Base-by-base conservation (phyloP, 306 rosid species). In the Begonia loranthoides region DNA sequence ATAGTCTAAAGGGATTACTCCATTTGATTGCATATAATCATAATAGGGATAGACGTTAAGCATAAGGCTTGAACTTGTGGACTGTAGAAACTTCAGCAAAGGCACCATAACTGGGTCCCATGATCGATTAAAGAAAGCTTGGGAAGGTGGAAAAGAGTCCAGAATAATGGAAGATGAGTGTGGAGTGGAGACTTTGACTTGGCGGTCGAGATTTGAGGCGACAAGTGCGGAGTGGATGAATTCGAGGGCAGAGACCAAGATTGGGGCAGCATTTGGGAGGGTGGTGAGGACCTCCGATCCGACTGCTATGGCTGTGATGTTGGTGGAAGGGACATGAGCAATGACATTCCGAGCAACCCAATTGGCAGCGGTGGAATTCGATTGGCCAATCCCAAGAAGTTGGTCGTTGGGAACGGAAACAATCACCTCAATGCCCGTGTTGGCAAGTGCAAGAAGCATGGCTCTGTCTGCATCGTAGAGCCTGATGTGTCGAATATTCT, bases 61-160 rank as follows among this genome's bases (percentile, higher is more conserved):
- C 96, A 88, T 88, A 41, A 88, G 75, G 65, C 69, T 71, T 11
- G 96, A 88, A 40, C 79, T 81, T 6, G 94, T 78, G 17, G 96
- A 81, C 58, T 81, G 94, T 72, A 88, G 67, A 65, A 88, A 79
- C 21, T 81, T 70, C 41, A 88, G 93, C 66, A 88, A 41, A 44
- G 96, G 96, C 41, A 81, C 77, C 83, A 81, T 68, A 58, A 88
- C 96, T 0, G 87, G 83, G 60, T 88, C 73, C 96, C 96, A 88
- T 15, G 96, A 63, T 36, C 83, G 94, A 56, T 88, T 88, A 59
- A 88, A 88, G 74, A 81, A 84, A 55, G 96, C 96, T 58, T 88
- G 94, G 16, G 96, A 88, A 48, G 96, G 96, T n/a, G 96, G 96
- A 72, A 88, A 88, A 6, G 96, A 88, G 68, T 81, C 94, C 0